Conservation (phyloP, 2,329 filamentous ascomycete genomes). For the Exophiala sideris region DNA sequence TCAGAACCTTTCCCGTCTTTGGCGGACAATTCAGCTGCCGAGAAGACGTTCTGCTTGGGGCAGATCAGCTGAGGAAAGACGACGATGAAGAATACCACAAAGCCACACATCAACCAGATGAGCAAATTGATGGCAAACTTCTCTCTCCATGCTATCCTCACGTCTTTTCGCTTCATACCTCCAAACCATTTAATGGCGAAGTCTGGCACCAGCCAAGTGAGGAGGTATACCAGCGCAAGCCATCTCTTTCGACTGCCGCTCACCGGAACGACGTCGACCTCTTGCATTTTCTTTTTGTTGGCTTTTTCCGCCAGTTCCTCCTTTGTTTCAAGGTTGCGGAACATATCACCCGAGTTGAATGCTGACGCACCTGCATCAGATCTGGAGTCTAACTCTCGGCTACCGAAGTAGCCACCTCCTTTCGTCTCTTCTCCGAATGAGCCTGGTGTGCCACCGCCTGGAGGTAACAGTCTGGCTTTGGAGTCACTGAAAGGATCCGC, state of each 20-base stretch:
- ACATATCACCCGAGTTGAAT: slow-evolving; percentile 92
- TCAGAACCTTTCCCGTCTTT: slow-evolving; percentile 68
- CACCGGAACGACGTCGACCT: slow-evolving; percentile 79
- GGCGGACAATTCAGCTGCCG: slow-evolving; percentile 67
- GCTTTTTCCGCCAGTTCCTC: slow-evolving; percentile 94
- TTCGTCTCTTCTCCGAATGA: slow-evolving; percentile 71
- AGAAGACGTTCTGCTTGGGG: slow-evolving; percentile 85
- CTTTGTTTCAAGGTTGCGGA: slow-evolving; percentile 89
- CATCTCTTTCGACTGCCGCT: slow-evolving; percentile 83
- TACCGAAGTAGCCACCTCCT: slow-evolving; percentile 76
- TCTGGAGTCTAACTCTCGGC: slow-evolving; percentile 73
- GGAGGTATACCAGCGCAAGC: slow-evolving; percentile 75
- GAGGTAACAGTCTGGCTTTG: slow-evolving; percentile 54
- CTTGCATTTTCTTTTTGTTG: slow-evolving; percentile 83
- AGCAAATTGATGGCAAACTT: slow-evolving; percentile 97
- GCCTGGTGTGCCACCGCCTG: slow-evolving; percentile 48
- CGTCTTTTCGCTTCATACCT: slow-evolving; percentile 85
- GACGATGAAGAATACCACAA: slow-evolving; percentile 85
- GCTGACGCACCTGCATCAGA: slow-evolving; percentile 93
- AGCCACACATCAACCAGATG: slow-evolving; percentile 81
- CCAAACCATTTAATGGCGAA: slow-evolving; percentile 73
- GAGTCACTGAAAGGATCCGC: slow-evolving; percentile 48
- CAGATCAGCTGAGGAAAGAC: slow-evolving; percentile 85
- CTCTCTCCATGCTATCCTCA: slow-evolving; percentile 90
- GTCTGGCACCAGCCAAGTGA: slow-evolving; percentile 88